Evolutionary conservation across 805 yeast genomes (phyloP).

Genomic region (Candida morakotiae): DNA sequence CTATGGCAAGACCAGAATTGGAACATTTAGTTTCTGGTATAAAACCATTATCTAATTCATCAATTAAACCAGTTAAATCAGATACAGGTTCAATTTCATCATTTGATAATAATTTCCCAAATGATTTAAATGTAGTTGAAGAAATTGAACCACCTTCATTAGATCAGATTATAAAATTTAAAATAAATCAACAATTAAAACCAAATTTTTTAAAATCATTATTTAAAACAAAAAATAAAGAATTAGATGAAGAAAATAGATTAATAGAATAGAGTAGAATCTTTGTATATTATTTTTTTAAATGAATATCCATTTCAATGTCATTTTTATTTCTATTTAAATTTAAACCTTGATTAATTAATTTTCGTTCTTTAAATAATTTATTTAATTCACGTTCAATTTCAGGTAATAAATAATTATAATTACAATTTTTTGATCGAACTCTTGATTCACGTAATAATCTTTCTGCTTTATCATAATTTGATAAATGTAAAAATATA

Average conservation of each 20-base stretch:
- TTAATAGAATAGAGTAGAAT: neutral
- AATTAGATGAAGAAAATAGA: slow-evolving; percentile 4
- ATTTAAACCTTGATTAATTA: slow-evolving; percentile 7
- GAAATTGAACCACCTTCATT: slow-evolving; percentile 35
- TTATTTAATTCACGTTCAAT: slow-evolving; percentile 65
- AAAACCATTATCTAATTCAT: neutral
- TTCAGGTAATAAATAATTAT: slow-evolving; percentile 56
- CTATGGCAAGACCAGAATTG: slow-evolving; percentile 21
- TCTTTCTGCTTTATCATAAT: slow-evolving; percentile 54
- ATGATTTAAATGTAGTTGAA: slow-evolving; percentile 18
- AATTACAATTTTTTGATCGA: slow-evolving; percentile 64
- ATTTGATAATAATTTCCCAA: slow-evolving; percentile 14
- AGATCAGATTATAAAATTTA: slow-evolving; percentile 23
- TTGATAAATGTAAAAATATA: slow-evolving; percentile 56
- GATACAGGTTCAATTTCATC: slow-evolving; percentile 18
- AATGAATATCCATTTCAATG: slow-evolving; percentile 24
- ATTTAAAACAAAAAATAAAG: neutral
- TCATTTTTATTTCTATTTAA: slow-evolving; percentile 6
- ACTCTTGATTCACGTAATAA: slow-evolving; percentile 64
- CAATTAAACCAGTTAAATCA: slow-evolving; percentile 18
- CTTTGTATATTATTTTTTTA: too few species aligned
- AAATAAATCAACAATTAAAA: slow-evolving; percentile 15
- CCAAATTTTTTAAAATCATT: slow-evolving; percentile 5
- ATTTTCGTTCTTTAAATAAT: slow-evolving; percentile 35
- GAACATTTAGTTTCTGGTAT: slow-evolving; percentile 3